phyloP scores from a whole-genome alignment of 305 asterid genomes.

The Solanum chacoense region DNA sequence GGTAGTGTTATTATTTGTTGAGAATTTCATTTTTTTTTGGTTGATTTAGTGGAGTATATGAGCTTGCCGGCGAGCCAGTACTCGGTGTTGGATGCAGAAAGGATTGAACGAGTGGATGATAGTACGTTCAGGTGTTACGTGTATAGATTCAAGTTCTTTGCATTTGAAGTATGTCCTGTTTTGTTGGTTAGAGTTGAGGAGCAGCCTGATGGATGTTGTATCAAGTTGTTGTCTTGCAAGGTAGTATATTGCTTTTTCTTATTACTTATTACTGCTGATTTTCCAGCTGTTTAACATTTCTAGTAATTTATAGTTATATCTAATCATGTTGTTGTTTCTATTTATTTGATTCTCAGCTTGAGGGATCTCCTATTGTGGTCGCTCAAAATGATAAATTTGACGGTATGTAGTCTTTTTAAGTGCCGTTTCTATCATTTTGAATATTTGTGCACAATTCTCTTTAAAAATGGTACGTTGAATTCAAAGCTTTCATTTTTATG shows the following conservation, averaged over 20 bases:
- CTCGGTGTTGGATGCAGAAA: constrained; percentile 95
- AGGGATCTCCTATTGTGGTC: constrained; percentile 7
- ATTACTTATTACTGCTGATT: not conserved
- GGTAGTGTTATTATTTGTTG: not conserved
- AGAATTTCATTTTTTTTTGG: not conserved
- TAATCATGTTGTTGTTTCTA: not conserved
- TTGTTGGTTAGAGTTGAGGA: constrained; percentile 90
- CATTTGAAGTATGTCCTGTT: constrained; percentile 89
- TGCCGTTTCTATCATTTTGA: not conserved
- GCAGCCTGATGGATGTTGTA: constrained; percentile 69
- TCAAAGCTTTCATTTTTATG: not conserved
- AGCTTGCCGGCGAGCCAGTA: constrained; percentile 97
- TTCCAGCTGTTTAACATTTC: not conserved
- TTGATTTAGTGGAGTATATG: constrained; percentile 67
- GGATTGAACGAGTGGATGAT: constrained; percentile 90
- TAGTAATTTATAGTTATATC: not conserved
- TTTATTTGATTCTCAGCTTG: constrained; percentile 24
- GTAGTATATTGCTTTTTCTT: not conserved
- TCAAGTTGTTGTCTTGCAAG: constrained; percentile 8
- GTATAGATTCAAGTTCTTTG: constrained; percentile 68
- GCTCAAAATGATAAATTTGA: constrained; percentile 11
- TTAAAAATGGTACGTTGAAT: not conserved
- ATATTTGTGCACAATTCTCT: not conserved
- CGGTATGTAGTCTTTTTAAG: constrained; percentile 80
- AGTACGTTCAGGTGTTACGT: constrained; percentile 83